Conservation (phyloP, 371 early-diverging fungal genomes). For the Mortierella sp. region DNA sequence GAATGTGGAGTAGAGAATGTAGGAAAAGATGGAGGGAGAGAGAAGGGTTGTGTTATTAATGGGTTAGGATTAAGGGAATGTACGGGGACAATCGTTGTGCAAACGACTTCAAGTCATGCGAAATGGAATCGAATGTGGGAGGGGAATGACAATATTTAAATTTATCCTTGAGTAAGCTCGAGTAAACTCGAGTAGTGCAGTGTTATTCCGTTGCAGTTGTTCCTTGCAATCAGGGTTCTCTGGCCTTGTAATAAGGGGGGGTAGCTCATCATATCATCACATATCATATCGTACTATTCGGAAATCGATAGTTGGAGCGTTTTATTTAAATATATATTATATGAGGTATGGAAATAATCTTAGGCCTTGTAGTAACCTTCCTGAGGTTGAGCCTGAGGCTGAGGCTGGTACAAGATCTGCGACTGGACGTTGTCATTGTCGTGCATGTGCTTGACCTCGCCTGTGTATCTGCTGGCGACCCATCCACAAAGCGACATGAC, state of each 20-base stretch:
- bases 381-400: neutral
- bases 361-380: neutral
- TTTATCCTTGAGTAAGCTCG: too few species aligned
- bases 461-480: constrained; percentile 17
- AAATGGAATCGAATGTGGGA: neutral
- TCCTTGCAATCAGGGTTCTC: too few species aligned
- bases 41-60: neutral
- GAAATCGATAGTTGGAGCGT: too few species aligned
- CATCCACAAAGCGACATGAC: constrained; percentile 19
- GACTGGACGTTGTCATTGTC: constrained; percentile 5
- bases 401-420: neutral
- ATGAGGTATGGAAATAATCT: neutral
- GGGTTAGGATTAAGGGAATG: neutral
- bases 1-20: neutral
- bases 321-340: neutral
- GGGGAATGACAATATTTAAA: too few species aligned
- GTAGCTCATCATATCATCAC: too few species aligned
- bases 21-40: neutral
- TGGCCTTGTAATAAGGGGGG: too few species aligned
- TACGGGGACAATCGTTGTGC: neutral
- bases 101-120: too few species aligned
- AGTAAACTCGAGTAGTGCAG: too few species aligned
- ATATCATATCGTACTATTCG: too few species aligned
- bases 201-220: too few species aligned
- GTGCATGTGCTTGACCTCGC: constrained; percentile 32